Evolutionary conservation across 2,329 filamentous ascomycete species (phyloP).

Genomic region (Hypoxylon sp.): DNA sequence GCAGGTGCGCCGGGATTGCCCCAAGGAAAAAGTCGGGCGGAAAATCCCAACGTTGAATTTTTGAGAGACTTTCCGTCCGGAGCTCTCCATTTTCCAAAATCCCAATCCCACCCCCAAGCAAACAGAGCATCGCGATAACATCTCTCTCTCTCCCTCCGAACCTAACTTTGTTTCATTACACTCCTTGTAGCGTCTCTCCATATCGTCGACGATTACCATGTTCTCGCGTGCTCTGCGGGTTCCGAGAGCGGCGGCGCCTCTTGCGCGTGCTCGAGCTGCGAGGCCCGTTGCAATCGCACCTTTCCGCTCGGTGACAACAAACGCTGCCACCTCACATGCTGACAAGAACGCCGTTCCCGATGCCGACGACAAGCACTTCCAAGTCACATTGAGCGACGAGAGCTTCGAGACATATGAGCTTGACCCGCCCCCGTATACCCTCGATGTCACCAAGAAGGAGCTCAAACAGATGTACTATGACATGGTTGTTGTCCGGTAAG

Average conservation of each 20-base stretch:
- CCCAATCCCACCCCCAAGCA: conserved; percentile 30
- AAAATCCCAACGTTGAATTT: conserved; percentile 51
- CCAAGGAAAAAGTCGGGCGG: conserved; percentile 48
- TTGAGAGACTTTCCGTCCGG: conserved; percentile 45
- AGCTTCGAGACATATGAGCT: conserved; percentile 99
- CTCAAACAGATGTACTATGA: conserved; percentile 99
- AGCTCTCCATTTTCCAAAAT: conserved; percentile 46
- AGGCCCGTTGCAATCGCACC: conserved; percentile 63
- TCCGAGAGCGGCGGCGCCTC: conserved; percentile 70
- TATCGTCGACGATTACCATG: conserved; percentile 64
- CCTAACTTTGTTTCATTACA: conserved; percentile 14
- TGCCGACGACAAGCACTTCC: conserved; percentile 88
- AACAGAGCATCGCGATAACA: conserved; percentile 25
- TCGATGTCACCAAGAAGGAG: conserved; percentile 96
- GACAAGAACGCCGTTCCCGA: conserved; percentile 77
- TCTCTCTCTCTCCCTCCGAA: conserved; percentile 15
- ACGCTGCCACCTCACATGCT: conserved; percentile 92
- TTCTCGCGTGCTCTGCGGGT: conserved; percentile 78
- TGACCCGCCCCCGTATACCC: conserved; percentile 92
- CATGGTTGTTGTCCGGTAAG: conserved; percentile 94
- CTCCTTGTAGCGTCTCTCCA: conserved; percentile 4
- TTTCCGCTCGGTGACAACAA: conserved; percentile 88
- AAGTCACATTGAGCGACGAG: conserved; percentile 94
- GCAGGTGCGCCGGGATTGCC: conserved; percentile 17
- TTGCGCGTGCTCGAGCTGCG: conserved; percentile 63